Conservation (phyloP, 345 rosid species). For the Brassica incana region DNA sequence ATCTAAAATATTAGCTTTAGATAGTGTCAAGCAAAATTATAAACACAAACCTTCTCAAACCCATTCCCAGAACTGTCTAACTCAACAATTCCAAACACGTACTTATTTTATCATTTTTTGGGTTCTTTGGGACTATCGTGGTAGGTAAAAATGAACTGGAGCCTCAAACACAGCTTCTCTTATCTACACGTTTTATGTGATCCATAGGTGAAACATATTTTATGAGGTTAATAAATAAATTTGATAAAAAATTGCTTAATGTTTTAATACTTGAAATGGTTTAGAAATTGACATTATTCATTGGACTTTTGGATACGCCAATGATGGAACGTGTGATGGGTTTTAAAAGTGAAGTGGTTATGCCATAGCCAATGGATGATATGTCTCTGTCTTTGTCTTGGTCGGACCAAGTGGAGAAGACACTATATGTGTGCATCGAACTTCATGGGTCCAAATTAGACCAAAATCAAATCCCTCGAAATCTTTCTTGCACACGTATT, state of each 20-base stretch:
- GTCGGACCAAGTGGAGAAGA: constrained; percentile 41
- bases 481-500: not conserved
- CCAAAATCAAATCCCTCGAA: constrained; percentile 37
- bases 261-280: not conserved
- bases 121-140: not conserved
- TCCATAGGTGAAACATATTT: constrained; percentile 9
- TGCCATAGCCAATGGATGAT: constrained; percentile 31
- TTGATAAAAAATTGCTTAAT: not conserved
- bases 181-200: not conserved
- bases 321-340: constrained; percentile 33
- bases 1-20: not conserved
- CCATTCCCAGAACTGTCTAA: not conserved
- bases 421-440: constrained; percentile 30
- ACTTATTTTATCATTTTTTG: not conserved
- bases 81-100: not conserved
- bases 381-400: constrained; percentile 29
- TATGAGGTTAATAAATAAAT: not conserved
- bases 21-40: not conserved
- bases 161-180: constrained; percentile 23
- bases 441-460: constrained; percentile 24
- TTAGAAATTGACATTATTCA: constrained; percentile 16
- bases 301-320: constrained; percentile 23
- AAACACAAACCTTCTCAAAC: not conserved
- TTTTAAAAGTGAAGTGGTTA: constrained; percentile 36
- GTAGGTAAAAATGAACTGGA: constrained; percentile 31